Evolutionary conservation across 352 stramenopile species (phyloP).

Genomic region (Phytophthora colocasiae): DNA sequence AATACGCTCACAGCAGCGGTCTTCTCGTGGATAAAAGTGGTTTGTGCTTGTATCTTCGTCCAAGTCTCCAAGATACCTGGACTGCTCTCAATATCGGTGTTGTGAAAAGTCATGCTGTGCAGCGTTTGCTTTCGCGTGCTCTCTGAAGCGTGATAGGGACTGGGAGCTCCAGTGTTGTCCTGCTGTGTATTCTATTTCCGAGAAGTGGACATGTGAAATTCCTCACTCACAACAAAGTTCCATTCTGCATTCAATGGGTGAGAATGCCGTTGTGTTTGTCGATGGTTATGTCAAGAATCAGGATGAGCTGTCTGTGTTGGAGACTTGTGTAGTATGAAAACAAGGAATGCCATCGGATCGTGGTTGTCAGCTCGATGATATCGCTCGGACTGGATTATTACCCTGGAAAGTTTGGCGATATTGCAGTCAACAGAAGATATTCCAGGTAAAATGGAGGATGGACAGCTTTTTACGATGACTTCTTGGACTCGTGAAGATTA

Average conservation of each 20-base stretch:
- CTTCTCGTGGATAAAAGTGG: neutral
- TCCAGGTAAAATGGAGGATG: too few relatives aligned
- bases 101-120: neutral
- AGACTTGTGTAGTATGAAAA: too few relatives aligned
- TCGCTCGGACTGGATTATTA: too few relatives aligned
- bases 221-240: neutral
- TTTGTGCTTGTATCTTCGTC: neutral
- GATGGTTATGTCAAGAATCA: neutral
- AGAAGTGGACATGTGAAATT: neutral
- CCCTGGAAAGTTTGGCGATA: too few relatives aligned
- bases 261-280: neutral
- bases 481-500: neutral
- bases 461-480: too few relatives aligned
- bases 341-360: too few relatives aligned
- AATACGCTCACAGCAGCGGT: neutral
- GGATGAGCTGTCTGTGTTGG: neutral
- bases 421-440: too few relatives aligned
- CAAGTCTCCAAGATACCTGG: neutral
- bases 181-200: neutral
- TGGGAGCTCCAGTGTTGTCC: neutral
- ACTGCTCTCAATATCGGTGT: neutral
- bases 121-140: neutral
- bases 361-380: too few relatives aligned
- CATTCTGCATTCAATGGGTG: neutral
- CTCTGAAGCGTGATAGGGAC: neutral